Evolutionary conservation across 345 rosid genomes (phyloP), one percentile per base, ranked within the genome.

Genomic region (Populus euphratica): DNA sequence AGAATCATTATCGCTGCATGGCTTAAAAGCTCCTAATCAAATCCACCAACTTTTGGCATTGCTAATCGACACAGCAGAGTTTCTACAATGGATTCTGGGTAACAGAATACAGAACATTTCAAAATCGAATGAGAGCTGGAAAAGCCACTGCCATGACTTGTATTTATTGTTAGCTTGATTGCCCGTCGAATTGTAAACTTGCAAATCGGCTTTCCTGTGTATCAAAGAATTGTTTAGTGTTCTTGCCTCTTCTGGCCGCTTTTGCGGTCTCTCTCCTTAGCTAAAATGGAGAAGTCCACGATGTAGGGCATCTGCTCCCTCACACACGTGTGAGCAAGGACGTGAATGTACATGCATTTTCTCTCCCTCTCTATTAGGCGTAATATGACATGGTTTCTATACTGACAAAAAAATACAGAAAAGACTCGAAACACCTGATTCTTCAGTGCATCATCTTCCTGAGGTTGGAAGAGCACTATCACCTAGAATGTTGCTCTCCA

Each of bases 401-500:
- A 81, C 77, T 78, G 43, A 11, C 77, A 59, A 74, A 73, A 73
- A 39, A 72, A 77, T 63, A 74, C 39, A 73, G 54, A 35, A 79
- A 83, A 75, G 27, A 77, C 63, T 74, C 38, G 72, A 67, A 73
- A 47, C 52, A 73, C 59, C 77, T 47, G 76, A 64, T 76, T 49
- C 38, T 73, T 59, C 25, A 16, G 70, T 72, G 52, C 56, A 10
- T 4, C 21, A n/a, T 82, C 84, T n/a, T 86, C 87, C 87, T 8
- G 85, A 84, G 87, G 61, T 70, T 18, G 86, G 87, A 87, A 85
- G 83, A 79, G 31, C 29, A 72, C 66, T 64, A 64, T 39, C 73
- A 59, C 44, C 85, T 80, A 88, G 83, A 95, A 91, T 5, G 87
- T 84, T 70, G 98, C 94, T 79, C 90, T 87, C 98, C 98, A 95